Evolutionary conservation across 1,139 yeast genomes (phyloP), one percentile per base, ranked within the genome.

Genomic region (Scheffersomyces stambukii): DNA sequence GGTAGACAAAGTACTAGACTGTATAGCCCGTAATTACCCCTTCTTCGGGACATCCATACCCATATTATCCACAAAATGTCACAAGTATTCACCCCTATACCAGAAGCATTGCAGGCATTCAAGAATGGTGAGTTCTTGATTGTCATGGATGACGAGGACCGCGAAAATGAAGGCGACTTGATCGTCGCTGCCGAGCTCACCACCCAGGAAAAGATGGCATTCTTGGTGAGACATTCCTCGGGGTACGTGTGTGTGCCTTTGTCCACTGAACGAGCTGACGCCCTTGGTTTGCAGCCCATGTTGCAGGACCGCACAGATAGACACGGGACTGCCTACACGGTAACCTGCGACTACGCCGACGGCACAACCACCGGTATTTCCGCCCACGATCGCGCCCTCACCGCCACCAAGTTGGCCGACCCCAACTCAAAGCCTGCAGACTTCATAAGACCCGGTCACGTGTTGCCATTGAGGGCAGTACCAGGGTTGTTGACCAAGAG

Each of bases 311-410:
- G 56, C 42, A 70, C 82, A 6, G 98, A 93, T 53, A 78, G 95
- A 54, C 96, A 91, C 50, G 95, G 95, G 9, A 93, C 99, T 5
- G 97, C 97, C 3, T 93, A 91, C 59, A 91, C 98, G 1, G 78
- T 91, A 28, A 85, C 97, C 2, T 85, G 88, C 35, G 99, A 93
- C 55, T 78, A 66, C 42, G 77, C 70, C 20, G 72, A 76, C 32
- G 95, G 95, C 19, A 89, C 97, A 21, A 85, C 98, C n/a, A 91
- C 98, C 0, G 99, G 99, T 10, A 93, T 91, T 31, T 82, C 95
- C 19, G 97, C 98, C 5, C 81, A 80, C 46, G 99, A 93, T 57
- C 75, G 98, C 49, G 93, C 95, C 1, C 62, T 84, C 42, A 91
- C 98, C 1, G 84, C 85, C 22, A 61, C 68, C 23, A 69, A 69